Evolutionary conservation across 2,329 filamentous ascomycete genomes (phyloP), one percentile per base, ranked within the genome.

Genomic region (Botrytis medusae): DNA sequence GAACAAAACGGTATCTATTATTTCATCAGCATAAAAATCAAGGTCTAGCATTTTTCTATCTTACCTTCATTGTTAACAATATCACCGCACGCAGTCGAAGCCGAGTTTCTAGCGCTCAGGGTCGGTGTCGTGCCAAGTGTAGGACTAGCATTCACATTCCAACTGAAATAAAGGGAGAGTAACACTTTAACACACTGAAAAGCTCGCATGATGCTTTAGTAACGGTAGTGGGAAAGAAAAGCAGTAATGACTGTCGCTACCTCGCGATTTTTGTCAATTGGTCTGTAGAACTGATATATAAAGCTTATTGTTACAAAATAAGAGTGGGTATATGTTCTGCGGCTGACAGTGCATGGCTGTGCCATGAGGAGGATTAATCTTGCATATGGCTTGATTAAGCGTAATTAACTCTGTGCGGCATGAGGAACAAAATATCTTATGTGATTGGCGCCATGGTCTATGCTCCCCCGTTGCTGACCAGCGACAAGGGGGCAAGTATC

Each of bases 1-100:
- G 51, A 75, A 75, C 7, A 76, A 10, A 32, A 20, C 40, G 14
- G 59, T 57, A 44, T 72, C 75, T 75, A 67, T 60, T 51, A 4
- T 40, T 48, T 8, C 34, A 63, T 74, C 64, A 74, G 69, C 42
- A 9, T 6, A 20, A 4, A 1, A n/a, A 63, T 29, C 29, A 10
- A 29, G 4, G 16, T 20, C 18, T 25, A 34, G 20, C 9, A 42
- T 7, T 37, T 34, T 32, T 67, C 16, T n/a, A 20, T 40, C 14
- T 34, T 59, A 76, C 72, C 62, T 44, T 64, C 29, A 44, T 71
- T 48, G 44, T 75, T 74, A 4, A 77, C 74, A 14, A 77, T 74
- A 12, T 73, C 61, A 29, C 76, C 76, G 51, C 76, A 77, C 18
- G 76, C 75, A 34, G 74, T 77, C 42, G 74, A 75, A 42, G 69